These are phyloP conservation scores for Karstenula rhodostoma DNA, from an alignment of 2,329 filamentous ascomycete genomes.

Conservation along the genomic window DNA sequence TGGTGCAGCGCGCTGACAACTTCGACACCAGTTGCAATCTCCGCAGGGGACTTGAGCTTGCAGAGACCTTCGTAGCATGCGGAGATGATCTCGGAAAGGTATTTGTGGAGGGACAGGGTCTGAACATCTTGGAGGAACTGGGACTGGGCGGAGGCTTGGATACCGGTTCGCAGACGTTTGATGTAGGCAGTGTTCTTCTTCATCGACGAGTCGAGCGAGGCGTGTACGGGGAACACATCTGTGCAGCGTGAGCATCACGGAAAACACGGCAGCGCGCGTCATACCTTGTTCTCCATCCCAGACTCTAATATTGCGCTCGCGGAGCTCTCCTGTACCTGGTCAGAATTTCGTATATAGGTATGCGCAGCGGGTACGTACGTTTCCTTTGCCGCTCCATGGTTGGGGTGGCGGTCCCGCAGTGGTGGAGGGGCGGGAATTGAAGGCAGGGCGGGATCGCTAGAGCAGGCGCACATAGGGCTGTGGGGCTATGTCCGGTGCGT, in stretches of 20 bases:
- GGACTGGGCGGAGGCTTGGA: slow-evolving; percentile 78
- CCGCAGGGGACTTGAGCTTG: slow-evolving; percentile 88
- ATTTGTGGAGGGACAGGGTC: slow-evolving; percentile 91
- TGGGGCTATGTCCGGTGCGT: slow-evolving; percentile 42
- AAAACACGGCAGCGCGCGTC: slow-evolving; percentile 24
- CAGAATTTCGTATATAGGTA: slow-evolving; percentile 23
- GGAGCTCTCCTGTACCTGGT: slow-evolving; percentile 76
- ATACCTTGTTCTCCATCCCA: slow-evolving; percentile 91
- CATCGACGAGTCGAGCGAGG: slow-evolving; percentile 88
- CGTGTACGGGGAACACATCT: slow-evolving; percentile 82
- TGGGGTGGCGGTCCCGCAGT: slow-evolving; percentile 38
- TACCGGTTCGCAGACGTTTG: slow-evolving; percentile 89
- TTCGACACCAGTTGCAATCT: slow-evolving; percentile 90
- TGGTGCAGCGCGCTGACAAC: slow-evolving; percentile 95
- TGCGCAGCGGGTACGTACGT: slow-evolving; percentile 42
- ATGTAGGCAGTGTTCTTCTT: slow-evolving; percentile 99
- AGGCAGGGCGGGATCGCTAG: slow-evolving; percentile 40
- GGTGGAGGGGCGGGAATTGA: slow-evolving; percentile 45
- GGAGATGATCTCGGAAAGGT: slow-evolving; percentile 95
- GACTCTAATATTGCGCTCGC: slow-evolving; percentile 83
- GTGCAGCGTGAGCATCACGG: slow-evolving; percentile 30
- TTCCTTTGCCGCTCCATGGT: slow-evolving; percentile 61
- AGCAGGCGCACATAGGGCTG: slow-evolving; percentile 48
- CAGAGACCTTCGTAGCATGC: slow-evolving; percentile 94
- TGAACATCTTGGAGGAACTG: slow-evolving; percentile 92